These are phyloP conservation scores for Lasiosphaeria miniovina DNA, from an alignment of 495 filamentous ascomycete genomes.

Conservation along the genomic window DNA sequence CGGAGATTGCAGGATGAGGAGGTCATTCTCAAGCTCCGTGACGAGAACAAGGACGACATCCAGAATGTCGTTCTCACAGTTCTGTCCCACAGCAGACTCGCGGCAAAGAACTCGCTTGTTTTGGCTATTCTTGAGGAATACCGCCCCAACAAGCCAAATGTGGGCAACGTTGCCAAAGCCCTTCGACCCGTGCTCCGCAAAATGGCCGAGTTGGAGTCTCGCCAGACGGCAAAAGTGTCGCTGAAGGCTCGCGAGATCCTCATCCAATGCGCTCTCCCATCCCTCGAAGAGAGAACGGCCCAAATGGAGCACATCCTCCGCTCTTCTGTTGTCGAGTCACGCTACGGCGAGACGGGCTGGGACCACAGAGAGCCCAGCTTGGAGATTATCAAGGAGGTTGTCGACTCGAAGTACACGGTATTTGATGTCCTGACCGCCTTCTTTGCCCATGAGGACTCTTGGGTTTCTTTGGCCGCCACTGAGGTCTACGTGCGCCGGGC, in stretches of 20 bases:
- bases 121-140: slow-evolving; percentile 92
- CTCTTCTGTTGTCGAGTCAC: slow-evolving; percentile 92
- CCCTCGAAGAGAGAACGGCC: slow-evolving; percentile 85
- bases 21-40: slow-evolving; percentile 87
- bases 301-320: slow-evolving; percentile 99
- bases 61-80: slow-evolving; percentile 78
- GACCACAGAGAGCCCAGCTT: slow-evolving; percentile 89
- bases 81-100: slow-evolving; percentile 87
- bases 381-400: slow-evolving; percentile 88
- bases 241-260: slow-evolving; percentile 95
- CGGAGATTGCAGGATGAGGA: slow-evolving; percentile 87
- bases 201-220: slow-evolving; percentile 84
- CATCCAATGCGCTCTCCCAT: slow-evolving; percentile 94
- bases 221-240: slow-evolving; percentile 89
- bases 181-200: slow-evolving; percentile 80
- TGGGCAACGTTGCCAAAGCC: slow-evolving; percentile 81
- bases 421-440: slow-evolving; percentile 94
- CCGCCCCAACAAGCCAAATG: slow-evolving; percentile 86
- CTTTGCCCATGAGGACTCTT: slow-evolving; percentile 89
- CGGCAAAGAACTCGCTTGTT: slow-evolving; percentile 91
- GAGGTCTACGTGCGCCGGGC: slow-evolving; percentile 96
- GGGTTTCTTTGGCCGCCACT: slow-evolving; percentile 89
- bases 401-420: slow-evolving; percentile 97
- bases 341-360: slow-evolving; percentile 96
- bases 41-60: slow-evolving; percentile 93